Evolutionary conservation across 1,284 basidiomycete species (phyloP), one percentile per base, ranked within the genome.

Genomic region (Fomitopsis betulina): DNA sequence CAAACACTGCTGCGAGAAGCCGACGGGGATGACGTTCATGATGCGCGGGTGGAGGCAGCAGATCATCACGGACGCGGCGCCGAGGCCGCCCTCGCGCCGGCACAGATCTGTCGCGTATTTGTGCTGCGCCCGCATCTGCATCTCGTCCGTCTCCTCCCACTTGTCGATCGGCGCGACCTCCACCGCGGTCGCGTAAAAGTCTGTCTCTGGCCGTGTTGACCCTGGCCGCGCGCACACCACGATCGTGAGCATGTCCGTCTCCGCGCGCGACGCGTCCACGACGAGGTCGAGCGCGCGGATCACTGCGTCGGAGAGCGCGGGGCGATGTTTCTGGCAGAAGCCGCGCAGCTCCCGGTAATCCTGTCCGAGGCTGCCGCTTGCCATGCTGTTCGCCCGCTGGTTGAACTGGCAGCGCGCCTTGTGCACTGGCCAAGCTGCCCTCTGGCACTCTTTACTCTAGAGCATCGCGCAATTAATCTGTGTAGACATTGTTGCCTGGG

Each of bases 371-470:
- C 32, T 45, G 13, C 50, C 59, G 53, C 51, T 53, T 0, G 33
- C 38, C 9, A 39, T n/a, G 25, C 53, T 53, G 53, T 56, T 54
- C 39, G 54, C 51, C 38, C 61, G 58, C 59, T 61, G 60, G 57
- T 67, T 67, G 32, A 67, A 52, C 51, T 57, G 60, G 60, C 66
- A 67, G 38, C 63, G 66, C 19, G 53, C 54, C 53, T 67, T 68
- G 58, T 68, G 65, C 13, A 56, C 39, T 8, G 58, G 47, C 65
- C 66, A 67, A 0, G 62, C 66, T 38, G 57, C 53, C 54, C 61
- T 63, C 58, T 68, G 65, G 58, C 67, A 67, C 30, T 60, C 63
- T 51, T 58, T 65, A 47, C 67, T 67, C 67, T 68, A 6, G 27
- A 21, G n/a, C 3, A 25, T 45, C 23, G n/a, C 21, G 27, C 7